phyloP scores from a whole-genome alignment of 805 yeast genomes.

The Huiozyma sinensis region DNA sequence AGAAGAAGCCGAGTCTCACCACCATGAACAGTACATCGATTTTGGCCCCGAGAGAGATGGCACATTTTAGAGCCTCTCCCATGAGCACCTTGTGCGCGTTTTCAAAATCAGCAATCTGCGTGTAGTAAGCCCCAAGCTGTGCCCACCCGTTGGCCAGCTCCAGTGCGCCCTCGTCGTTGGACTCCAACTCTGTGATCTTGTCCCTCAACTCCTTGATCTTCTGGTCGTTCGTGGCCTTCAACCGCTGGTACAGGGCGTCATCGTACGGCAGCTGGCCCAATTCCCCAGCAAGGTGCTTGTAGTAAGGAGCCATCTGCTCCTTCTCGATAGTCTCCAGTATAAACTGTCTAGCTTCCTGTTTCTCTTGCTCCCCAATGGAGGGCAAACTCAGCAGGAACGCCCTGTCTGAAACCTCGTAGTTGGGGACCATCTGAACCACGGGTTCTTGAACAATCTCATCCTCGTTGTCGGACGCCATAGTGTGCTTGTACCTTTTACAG shows the following conservation, averaged over 20 bases:
- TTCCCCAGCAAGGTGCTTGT: slow-evolving; percentile 50
- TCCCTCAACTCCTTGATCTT: slow-evolving; percentile 39
- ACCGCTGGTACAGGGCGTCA: slow-evolving; percentile 39
- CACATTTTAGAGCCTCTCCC: slow-evolving; percentile 53
- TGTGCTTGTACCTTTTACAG: background rate
- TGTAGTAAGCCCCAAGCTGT: slow-evolving; percentile 78
- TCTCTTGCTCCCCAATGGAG: slow-evolving; percentile 9
- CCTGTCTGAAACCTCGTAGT: slow-evolving; percentile 68
- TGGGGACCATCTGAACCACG: slow-evolving; percentile 49
- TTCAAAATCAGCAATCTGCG: slow-evolving; percentile 69
- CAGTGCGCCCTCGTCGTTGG: slow-evolving; percentile 70
- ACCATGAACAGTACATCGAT: slow-evolving; percentile 79
- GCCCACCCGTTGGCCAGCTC: slow-evolving; percentile 70
- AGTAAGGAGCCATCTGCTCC: slow-evolving; percentile 73
- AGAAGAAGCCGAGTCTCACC: slow-evolving; percentile 83
- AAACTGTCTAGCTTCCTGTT: slow-evolving; percentile 7
- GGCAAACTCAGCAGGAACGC: slow-evolving; percentile 50
- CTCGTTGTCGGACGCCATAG: slow-evolving; percentile 8
- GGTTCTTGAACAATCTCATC: slow-evolving; percentile 19
- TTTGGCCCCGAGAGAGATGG: slow-evolving; percentile 82
- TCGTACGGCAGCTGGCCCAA: slow-evolving; percentile 41
- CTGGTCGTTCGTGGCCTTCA: slow-evolving; percentile 44
- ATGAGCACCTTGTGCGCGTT: slow-evolving; percentile 54
- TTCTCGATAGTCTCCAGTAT: slow-evolving; percentile 45
- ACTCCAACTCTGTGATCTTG: slow-evolving; percentile 39